Evolutionary conservation across 257 asterid species (phyloP), one percentile per base, ranked within the genome.

Genomic region (Leonotis leonurus): DNA sequence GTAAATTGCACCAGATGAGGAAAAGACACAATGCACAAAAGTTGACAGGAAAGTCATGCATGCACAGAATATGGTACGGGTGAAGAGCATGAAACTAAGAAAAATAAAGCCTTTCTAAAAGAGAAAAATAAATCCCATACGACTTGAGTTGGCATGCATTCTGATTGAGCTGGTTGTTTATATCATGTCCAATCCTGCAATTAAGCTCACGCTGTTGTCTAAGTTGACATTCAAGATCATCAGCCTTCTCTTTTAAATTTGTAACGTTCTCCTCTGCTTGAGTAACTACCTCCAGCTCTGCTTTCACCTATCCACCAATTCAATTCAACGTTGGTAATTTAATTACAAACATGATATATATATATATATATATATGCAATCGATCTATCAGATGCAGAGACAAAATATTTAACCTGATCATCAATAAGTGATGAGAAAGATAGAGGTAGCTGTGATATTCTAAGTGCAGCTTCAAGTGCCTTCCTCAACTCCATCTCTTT

Each of bases 401-500:
- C 8, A 16, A 67, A 57, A 44, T 52, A 54, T 56, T 33, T 12
- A 50, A 89, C 99, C 97, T 75, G 80, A 56, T 81, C 92, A 59
- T 81, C 88, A 51, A 80, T 64, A 41, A 72, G 68, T 54, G 88
- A 65, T 46, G 96, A 75, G 72, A 60, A 41, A 35, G 78, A 61
- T 20, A 51, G 67, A 58, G 80, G 71, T 62, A 83, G 59, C 49
- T 78, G 79, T 35, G 90, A 70, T 63, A 73, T 72, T 80, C 52
- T 63, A 49, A 80, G 88, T 51, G 80, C 85, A 74, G 83, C 81
- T 81, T 87, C 96, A 24, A 93, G 89, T 57, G 81, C 82, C 35
- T 66, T 61, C 77, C 81, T 89, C 75, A 89, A 73, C 62, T 84
- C 95, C 68, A 61, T 78, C 72, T 93, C 96, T 79, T 81, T 85